Evolutionary conservation across 352 stramenopile species (phyloP).

Genomic region (Pythium aristosporum): DNA sequence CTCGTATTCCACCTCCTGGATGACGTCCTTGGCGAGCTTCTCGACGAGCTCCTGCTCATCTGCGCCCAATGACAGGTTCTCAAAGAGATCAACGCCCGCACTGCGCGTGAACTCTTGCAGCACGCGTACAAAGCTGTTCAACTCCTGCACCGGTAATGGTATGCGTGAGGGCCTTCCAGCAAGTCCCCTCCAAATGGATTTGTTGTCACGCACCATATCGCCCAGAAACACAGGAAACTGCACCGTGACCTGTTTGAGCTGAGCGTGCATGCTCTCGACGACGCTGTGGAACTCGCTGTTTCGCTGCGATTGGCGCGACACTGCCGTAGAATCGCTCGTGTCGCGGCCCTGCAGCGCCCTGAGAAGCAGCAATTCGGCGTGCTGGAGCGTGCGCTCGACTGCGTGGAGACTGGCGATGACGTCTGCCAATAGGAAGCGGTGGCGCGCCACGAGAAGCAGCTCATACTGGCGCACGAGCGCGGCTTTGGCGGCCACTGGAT

Average conservation of each 20-base stretch:
- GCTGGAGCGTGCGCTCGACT: conserved; percentile 17
- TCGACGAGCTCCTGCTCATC: conserved; percentile 10
- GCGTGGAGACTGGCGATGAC: conserved; percentile 24
- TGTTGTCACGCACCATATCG: conserved; percentile 11
- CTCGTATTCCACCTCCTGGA: background rate
- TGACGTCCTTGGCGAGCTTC: conserved; percentile 6
- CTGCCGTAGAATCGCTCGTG: background rate
- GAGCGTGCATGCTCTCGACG: conserved; percentile 12
- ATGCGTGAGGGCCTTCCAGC: too few relatives aligned
- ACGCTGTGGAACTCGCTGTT: conserved; percentile 9
- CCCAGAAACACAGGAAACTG: conserved; percentile 27
- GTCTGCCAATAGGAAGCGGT: conserved; percentile 39
- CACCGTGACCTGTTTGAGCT: background rate
- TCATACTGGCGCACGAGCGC: conserved; percentile 39
- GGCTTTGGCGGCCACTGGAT: background rate
- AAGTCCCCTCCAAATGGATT: background rate
- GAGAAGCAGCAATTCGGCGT: conserved; percentile 18
- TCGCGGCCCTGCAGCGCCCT: background rate
- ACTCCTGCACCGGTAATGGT: conserved; percentile 13
- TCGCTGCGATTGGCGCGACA: background rate
- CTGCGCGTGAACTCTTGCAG: conserved; percentile 21
- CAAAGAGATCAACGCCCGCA: conserved; percentile 23
- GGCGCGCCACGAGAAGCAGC: conserved; percentile 38
- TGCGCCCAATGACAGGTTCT: conserved; percentile 16
- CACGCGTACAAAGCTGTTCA: conserved; percentile 11